phyloP scores from a whole-genome alignment of 208 protist genomes.

The Trypanosoma congolense region DNA sequence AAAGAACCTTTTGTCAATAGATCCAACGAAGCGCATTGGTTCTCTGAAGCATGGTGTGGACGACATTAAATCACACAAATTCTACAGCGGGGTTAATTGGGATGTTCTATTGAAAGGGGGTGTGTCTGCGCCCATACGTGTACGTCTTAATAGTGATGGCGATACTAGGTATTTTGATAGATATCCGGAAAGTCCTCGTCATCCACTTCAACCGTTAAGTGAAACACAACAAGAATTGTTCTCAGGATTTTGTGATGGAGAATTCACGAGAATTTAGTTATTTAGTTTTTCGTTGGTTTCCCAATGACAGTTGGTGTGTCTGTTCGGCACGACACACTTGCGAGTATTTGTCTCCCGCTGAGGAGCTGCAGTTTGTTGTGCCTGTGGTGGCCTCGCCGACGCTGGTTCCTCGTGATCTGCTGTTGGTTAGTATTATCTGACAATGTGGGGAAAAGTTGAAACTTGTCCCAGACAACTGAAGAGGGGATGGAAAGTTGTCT shows the following conservation, averaged over 20 bases:
- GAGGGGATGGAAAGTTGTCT: too few relatives aligned
- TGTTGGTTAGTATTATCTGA: too few relatives aligned
- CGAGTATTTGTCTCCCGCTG: too few relatives aligned
- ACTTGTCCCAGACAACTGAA: too few relatives aligned
- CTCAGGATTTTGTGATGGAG: slow-evolving; percentile 84
- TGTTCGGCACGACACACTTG: too few relatives aligned
- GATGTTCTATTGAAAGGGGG: slow-evolving; percentile 74
- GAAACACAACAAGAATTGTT: slow-evolving; percentile 79
- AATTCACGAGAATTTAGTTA: slow-evolving; percentile 63
- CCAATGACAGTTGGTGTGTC: slow-evolving; percentile 2
- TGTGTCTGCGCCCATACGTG: slow-evolving; percentile 77
- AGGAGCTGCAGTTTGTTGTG: too few relatives aligned
- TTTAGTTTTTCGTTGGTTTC: slow-evolving; percentile 16
- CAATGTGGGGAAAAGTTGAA: too few relatives aligned
- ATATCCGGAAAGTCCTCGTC: slow-evolving; percentile 83
- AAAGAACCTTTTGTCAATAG: slow-evolving; percentile 68
- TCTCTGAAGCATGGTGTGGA: slow-evolving; percentile 79
- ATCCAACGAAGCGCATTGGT: slow-evolving; percentile 87
- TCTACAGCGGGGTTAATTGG: slow-evolving; percentile 95
- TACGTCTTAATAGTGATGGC: slow-evolving; percentile 68
- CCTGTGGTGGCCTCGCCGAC: too few relatives aligned
- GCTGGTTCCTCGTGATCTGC: too few relatives aligned
- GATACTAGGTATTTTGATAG: slow-evolving; percentile 90
- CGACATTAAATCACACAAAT: slow-evolving; percentile 96
- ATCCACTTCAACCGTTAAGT: slow-evolving; percentile 70